Conservation (phyloP, 2,329 filamentous ascomycete genomes). For the Ascochyta clinopodiicola region DNA sequence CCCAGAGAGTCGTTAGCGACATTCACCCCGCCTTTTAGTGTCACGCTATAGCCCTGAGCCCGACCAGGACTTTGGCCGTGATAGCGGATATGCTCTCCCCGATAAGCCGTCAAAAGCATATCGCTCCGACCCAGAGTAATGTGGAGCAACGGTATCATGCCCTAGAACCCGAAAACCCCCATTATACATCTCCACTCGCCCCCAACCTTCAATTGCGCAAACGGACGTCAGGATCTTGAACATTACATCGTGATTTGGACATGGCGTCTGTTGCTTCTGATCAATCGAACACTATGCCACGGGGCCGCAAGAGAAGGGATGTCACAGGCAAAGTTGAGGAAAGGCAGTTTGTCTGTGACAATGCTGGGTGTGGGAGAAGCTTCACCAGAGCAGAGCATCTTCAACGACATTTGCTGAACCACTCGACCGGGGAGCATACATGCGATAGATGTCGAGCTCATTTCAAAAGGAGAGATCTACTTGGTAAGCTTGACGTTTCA, state of each 20-base stretch:
- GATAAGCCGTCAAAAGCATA: conserved; percentile 20
- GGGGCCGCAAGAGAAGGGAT: conserved; percentile 69
- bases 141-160: not conserved
- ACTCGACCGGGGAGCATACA: conserved; percentile 63
- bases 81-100: conserved; percentile 22
- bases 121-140: conserved; percentile 15
- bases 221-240: conserved; percentile 14
- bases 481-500: conserved; percentile 53
- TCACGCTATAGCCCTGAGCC: conserved; percentile 9
- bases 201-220: conserved; percentile 39
- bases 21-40: conserved; percentile 26
- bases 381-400: conserved; percentile 95
- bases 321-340: conserved; percentile 47
- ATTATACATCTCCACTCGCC: conserved; percentile 32
- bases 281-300: conserved; percentile 51
- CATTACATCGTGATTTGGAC: conserved; percentile 1
- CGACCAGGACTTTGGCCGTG: conserved; percentile 16
- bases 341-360: conserved; percentile 72
- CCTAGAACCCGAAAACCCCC: conserved; percentile 24
- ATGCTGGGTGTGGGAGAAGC: conserved; percentile 86
- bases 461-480: conserved; percentile 66
- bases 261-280: conserved; percentile 29
- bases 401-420: conserved; percentile 93
- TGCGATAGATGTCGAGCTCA: conserved; percentile 66
- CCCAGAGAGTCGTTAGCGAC: conserved; percentile 10